Evolutionary conservation across 331 rosid genomes (phyloP).

Genomic region (Cucumis variabilis): DNA sequence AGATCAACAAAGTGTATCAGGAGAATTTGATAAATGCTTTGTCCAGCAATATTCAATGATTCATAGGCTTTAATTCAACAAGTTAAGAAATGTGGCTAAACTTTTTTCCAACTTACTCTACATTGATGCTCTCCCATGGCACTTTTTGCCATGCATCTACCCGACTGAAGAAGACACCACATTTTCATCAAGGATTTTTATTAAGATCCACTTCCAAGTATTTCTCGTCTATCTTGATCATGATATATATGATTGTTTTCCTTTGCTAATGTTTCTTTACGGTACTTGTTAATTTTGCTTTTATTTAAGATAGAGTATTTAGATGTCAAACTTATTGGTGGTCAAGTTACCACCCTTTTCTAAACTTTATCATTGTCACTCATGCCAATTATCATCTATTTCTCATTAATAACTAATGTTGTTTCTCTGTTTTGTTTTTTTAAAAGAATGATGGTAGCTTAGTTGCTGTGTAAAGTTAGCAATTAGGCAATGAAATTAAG

Average conservation of each 20-base stretch:
- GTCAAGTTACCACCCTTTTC: no score
- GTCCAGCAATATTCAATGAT: constrained; percentile 96
- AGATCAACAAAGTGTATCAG: constrained; percentile 86
- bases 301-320: no score
- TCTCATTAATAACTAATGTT: no score
- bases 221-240: background rate
- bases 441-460: no score
- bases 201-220: constrained; percentile 95
- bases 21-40: constrained; percentile 93
- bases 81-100: constrained; percentile 83
- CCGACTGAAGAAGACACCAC: constrained; percentile 94
- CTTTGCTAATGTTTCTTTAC: no score
- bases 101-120: constrained; percentile 94
- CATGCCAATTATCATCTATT: no score
- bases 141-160: constrained; percentile 76
- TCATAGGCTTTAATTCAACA: constrained; percentile 88
- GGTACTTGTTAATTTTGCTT: no score
- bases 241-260: no score
- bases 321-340: no score
- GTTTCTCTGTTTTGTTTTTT: no score
- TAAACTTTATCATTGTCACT: no score
- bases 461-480: no score
- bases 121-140: constrained; percentile 96
- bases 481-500: background rate
- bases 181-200: constrained; percentile 87